phyloP scores from a whole-genome alignment of 257 asterid species.

The Plantago ovata region DNA sequence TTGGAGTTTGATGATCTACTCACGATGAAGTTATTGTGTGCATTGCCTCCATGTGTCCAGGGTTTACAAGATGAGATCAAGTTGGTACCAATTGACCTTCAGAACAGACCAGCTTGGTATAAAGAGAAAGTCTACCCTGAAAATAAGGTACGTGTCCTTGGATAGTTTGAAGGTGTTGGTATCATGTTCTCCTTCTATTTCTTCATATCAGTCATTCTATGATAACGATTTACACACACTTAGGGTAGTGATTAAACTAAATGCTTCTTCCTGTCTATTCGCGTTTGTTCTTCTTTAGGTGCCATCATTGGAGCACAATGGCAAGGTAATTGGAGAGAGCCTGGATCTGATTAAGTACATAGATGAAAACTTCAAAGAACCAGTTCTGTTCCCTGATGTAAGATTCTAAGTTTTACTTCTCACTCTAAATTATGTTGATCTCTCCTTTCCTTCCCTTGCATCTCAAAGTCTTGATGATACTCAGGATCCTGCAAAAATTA shows the following conservation, averaged over 20 bases:
- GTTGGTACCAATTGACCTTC: slow-evolving; percentile 49
- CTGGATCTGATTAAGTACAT: slow-evolving; percentile 50
- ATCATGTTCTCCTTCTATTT: background rate
- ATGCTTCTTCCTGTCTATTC: background rate
- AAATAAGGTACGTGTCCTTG: slow-evolving; percentile 39
- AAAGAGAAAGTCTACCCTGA: slow-evolving; percentile 53
- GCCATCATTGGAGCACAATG: slow-evolving; percentile 60
- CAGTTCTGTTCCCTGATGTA: slow-evolving; percentile 46
- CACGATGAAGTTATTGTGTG: background rate
- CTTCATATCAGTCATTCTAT: background rate
- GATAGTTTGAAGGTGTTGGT: background rate
- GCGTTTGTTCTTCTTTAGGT: slow-evolving; percentile 30
- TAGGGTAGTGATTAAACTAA: background rate
- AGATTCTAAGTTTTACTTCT: background rate
- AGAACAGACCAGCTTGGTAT: slow-evolving; percentile 56
- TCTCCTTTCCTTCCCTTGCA: no score
- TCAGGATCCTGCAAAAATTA: slow-evolving; percentile 47
- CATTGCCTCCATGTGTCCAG: background rate
- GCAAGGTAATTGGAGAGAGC: slow-evolving; percentile 54
- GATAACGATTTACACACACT: no score
- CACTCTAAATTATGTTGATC: no score
- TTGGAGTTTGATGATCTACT: background rate
- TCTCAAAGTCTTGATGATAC: background rate
- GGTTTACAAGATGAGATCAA: slow-evolving; percentile 43
- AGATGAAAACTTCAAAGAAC: slow-evolving; percentile 53